Base-by-base conservation (phyloP, 257 asterid species). In the Lantana camara region DNA sequence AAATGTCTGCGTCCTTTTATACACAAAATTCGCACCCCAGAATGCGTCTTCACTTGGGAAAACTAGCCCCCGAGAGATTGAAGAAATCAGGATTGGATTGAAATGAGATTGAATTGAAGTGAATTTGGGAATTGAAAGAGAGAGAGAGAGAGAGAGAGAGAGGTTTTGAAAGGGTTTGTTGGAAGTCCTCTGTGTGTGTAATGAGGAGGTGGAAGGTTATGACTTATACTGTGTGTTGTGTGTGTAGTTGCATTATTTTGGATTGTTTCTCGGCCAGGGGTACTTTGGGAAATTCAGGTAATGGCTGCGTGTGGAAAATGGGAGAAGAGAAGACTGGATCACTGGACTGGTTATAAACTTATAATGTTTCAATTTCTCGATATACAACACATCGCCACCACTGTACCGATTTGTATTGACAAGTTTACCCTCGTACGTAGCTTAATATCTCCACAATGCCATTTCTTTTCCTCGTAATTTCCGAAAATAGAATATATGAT, bases 111-210 rank as follows among this genome's bases (percentile, higher is more conserved):
- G 69, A 71, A 74, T 63, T 77, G 66, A 76, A 40, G 45, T 53
- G 57, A 68, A 64, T 66, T 79, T 59, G 60, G 77, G 66, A 60
- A 66, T 61, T 24, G 55, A 30, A 19, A 44, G 0, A n/a, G n/a
- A n/a, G n/a, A n/a, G n/a, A n/a, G n/a, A n/a, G 11, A 12, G n/a
- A 14, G 17, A 1, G 24, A 37, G 61, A 0, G 27, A 37, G 64
- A 63, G 80, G 82, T 78, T 79, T 77, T 62, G 58, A 60, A 44
- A 77, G 69, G 83, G 78, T 68, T 60, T 56, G 53, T 51, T 59
- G 40, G 8, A 35, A 35, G 40, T 35, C 11, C 64, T 66, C 7
- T 60, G 50, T 40, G 68, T 48, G 60, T 32, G 70, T 57, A 66
- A 58, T 44, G 73, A 44, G 35, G 80, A 37, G 70, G 73, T 64